Evolutionary conservation across 1,139 yeast species (phyloP).

Genomic region (Blastobotrys proliferans): DNA sequence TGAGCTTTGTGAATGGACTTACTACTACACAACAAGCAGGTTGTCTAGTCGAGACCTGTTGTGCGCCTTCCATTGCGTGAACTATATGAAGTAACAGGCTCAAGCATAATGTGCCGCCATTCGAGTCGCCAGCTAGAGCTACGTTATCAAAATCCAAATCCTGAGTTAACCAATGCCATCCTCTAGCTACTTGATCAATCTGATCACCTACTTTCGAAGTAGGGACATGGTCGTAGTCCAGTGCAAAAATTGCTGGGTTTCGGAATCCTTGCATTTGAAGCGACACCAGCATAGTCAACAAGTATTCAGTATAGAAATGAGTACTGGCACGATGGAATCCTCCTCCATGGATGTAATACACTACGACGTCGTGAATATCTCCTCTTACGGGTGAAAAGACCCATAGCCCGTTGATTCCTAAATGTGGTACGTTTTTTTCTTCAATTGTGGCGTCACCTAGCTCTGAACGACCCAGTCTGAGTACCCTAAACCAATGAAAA

Average conservation of each 20-base stretch:
- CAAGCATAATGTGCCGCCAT: slow-evolving; percentile 41
- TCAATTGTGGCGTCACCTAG: slow-evolving; percentile 25
- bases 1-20: slow-evolving; percentile 36
- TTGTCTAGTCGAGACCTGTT: slow-evolving; percentile 16
- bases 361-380: slow-evolving; percentile 33
- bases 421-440: slow-evolving; percentile 18
- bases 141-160: slow-evolving; percentile 29
- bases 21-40: slow-evolving; percentile 40
- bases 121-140: slow-evolving; percentile 41
- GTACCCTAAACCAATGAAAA: slow-evolving; percentile 26
- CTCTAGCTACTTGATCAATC: slow-evolving; percentile 28
- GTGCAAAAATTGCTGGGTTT: slow-evolving; percentile 42
- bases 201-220: slow-evolving; percentile 30
- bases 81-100: slow-evolving; percentile 37
- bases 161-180: slow-evolving; percentile 32
- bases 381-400: slow-evolving; percentile 33
- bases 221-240: slow-evolving; percentile 32
- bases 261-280: slow-evolving; percentile 43
- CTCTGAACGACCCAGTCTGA: slow-evolving; percentile 27
- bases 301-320: slow-evolving; percentile 40
- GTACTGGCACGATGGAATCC: slow-evolving; percentile 34
- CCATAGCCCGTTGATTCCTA: slow-evolving; percentile 35
- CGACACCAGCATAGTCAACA: slow-evolving; percentile 36
- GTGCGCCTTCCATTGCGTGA: slow-evolving; percentile 27
- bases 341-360: slow-evolving; percentile 39